phyloP scores from a whole-genome alignment of 2,329 filamentous ascomycete species.

The Spiromastix sp. region DNA sequence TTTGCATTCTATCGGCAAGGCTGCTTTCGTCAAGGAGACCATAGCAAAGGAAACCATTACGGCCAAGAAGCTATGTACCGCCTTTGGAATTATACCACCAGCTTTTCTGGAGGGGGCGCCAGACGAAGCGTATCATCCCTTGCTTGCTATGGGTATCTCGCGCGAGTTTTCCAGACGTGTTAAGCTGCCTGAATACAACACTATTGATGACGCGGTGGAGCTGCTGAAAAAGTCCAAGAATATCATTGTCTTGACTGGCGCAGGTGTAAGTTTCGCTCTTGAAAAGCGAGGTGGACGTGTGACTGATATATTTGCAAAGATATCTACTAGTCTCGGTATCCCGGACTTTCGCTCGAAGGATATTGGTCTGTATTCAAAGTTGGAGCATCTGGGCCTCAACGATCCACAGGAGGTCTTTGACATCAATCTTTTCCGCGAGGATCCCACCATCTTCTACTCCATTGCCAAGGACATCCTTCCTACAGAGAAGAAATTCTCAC shows the following conservation, averaged over 20 bases:
- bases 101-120: constrained; percentile 59
- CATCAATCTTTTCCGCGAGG: constrained; percentile 72
- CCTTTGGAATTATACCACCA: constrained; percentile 69
- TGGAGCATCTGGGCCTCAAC: constrained; percentile 63
- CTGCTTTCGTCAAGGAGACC: constrained; percentile 63
- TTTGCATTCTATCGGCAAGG: constrained; percentile 65
- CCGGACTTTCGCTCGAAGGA: constrained; percentile 94
- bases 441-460: constrained; percentile 83
- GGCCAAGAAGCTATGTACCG: constrained; percentile 74
- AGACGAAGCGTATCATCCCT: constrained; percentile 65
- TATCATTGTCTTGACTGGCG: constrained; percentile 88
- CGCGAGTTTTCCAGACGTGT: constrained; percentile 72
- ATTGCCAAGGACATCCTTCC: constrained; percentile 87
- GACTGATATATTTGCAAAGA: too few relatives aligned
- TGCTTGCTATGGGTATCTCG: constrained; percentile 67
- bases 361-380: constrained; percentile 79
- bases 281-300: too few relatives aligned
- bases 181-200: constrained; percentile 72
- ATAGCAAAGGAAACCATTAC: constrained; percentile 59
- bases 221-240: constrained; percentile 66
- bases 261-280: constrained; percentile 45
- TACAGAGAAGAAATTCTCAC: constrained; percentile 67
- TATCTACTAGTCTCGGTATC: constrained; percentile 92
- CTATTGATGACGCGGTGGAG: constrained; percentile 73
- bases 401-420: constrained; percentile 96